Base-by-base conservation (phyloP, 768 basidiomycete species). In the Mycena olivaceomarginata region DNA sequence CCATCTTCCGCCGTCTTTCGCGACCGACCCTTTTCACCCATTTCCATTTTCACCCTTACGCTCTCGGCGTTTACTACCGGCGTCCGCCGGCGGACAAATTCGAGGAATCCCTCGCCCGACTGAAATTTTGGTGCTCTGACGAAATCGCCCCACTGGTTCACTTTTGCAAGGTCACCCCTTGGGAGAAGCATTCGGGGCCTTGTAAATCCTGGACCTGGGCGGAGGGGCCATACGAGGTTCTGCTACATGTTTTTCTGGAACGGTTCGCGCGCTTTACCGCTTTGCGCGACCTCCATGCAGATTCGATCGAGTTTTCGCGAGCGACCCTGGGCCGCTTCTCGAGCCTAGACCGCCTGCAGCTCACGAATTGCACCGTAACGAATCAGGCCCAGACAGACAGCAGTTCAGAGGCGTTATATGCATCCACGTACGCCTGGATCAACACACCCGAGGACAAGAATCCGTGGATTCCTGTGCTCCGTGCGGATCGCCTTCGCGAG, bases 61-160 rank as follows among this genome's bases (percentile, higher is more conserved):
- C 59, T 39, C 31, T 60, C 59, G 59, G 31, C 15, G 37, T 37
- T n/a, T n/a, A 60, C 31, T 37, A 22, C 6, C 59, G 20, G 7
- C 59, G 16, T 60, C 59, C 59, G 8, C 31, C 59, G 4, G n/a
- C 53, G n/a, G 53, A 12, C n/a, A n/a, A 56, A 60, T n/a, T 15
- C 5, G 31, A 37, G 59, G 59, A 60, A 60, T 56, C 41, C 20
- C 59, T 72, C 16, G 46, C 63, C 46, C 62, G 70, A 6, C 20
- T 71, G 31, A 15, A 41, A 11, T 63, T 71, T 22, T 71, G 57
- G 70, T 48, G 43, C 31, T 71, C 70, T 9, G 31, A 48, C 31
- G 45, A 62, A 31, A 59, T 63, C 22, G 45, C 60, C 18, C 59
- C 60, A 10, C 46, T 62, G 22, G 31, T 63, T 15, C 59, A 37